phyloP scores from a whole-genome alignment of 768 basidiomycete genomes.

The Dioszegia crocea region DNA sequence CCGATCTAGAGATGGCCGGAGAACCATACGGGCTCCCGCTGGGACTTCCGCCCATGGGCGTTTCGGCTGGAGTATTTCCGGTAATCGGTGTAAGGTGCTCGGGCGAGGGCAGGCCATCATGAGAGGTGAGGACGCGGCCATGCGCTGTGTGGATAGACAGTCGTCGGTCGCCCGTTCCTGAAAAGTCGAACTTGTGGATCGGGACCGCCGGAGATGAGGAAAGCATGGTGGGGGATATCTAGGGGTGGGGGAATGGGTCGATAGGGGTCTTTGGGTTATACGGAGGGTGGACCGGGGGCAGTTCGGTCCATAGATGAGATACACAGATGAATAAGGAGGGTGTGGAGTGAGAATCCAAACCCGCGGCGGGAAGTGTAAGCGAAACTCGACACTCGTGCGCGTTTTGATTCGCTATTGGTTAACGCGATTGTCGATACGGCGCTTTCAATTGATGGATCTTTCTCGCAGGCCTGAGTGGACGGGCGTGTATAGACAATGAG shows the following conservation, averaged over 20 bases:
- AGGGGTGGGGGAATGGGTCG: neutral
- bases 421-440: no score
- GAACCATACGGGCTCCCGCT: slow-evolving; percentile 11
- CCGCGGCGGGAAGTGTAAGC: neutral
- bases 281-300: neutral
- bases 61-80: slow-evolving; percentile 17
- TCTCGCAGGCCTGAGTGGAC: no score
- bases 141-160: slow-evolving; percentile 39
- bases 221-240: slow-evolving; percentile 26
- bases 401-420: no score
- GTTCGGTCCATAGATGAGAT: no score
- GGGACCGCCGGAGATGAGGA: slow-evolving; percentile 45
- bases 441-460: no score
- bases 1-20: slow-evolving; percentile 1
- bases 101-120: slow-evolving; percentile 42
- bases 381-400: no score
- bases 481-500: no score
- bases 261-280: neutral
- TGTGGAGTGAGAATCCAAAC: no score
- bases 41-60: slow-evolving; percentile 6
- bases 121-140: slow-evolving; percentile 38
- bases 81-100: slow-evolving; percentile 40
- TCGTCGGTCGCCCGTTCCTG: slow-evolving; percentile 16
- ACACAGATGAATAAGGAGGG: no score
- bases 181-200: slow-evolving; percentile 36